phyloP scores from a whole-genome alignment of 805 yeast genomes.

The Saccharomycopsis fermentans region DNA sequence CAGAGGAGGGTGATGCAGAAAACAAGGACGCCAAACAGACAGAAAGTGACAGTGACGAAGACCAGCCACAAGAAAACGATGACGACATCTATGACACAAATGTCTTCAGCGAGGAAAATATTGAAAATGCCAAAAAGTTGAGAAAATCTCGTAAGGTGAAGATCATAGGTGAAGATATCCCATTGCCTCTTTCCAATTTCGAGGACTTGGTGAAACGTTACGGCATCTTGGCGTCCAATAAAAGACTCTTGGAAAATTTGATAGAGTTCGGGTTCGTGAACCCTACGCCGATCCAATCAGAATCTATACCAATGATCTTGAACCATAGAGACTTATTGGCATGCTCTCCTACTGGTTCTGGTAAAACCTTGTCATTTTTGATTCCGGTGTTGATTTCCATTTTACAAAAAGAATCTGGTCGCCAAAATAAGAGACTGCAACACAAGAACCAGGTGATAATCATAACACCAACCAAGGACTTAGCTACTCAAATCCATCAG shows the following conservation, averaged over 20 bases:
- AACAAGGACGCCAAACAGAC: constrained; percentile 24
- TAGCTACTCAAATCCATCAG: constrained; percentile 75
- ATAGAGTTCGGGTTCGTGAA: constrained; percentile 61
- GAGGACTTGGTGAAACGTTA: constrained; percentile 67
- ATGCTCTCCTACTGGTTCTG: constrained; percentile 98
- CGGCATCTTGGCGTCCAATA: constrained; percentile 40
- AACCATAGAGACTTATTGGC: constrained; percentile 71
- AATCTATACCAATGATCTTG: constrained; percentile 69
- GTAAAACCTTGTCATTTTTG: constrained; percentile 86
- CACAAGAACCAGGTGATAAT: constrained; percentile 37
- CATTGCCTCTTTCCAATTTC: constrained; percentile 87
- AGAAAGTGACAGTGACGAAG: constrained; percentile 22
- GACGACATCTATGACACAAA: constrained; percentile 1
- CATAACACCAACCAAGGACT: constrained; percentile 89
- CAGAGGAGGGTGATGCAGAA: constrained; percentile 19
- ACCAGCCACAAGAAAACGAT: neutral
- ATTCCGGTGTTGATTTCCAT: constrained; percentile 62
- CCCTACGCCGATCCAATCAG: constrained; percentile 92
- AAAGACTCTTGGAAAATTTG: constrained; percentile 48
- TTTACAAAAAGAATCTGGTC: constrained; percentile 20
- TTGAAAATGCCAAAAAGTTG: constrained; percentile 49
- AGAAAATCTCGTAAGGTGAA: constrained; percentile 58
- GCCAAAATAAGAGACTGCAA: neutral
- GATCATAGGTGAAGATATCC: constrained; percentile 69
- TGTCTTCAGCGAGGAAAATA: constrained; percentile 25